Conservation (phyloP, 108 stramenopile genomes). For the Asterionellopsis glacialis region DNA sequence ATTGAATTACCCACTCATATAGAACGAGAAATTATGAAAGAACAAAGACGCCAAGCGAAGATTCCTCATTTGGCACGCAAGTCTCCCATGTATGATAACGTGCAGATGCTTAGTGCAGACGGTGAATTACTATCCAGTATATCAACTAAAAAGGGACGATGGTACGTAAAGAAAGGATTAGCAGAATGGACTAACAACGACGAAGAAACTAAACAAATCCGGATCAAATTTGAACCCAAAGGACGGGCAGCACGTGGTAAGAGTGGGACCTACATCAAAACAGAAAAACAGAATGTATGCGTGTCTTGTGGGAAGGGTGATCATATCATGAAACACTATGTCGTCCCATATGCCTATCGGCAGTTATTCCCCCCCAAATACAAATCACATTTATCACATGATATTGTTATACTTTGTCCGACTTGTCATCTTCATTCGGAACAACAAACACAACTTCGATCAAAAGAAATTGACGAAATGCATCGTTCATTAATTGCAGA, state of each 20-base stretch:
- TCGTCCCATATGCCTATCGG: slow-evolving; percentile 76
- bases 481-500: slow-evolving; percentile 1
- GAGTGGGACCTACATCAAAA: neutral
- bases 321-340: slow-evolving; percentile 69
- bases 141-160: slow-evolving; percentile 73
- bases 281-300: slow-evolving; percentile 59
- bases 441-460: slow-evolving; percentile 23
- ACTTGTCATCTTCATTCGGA: slow-evolving; percentile 62
- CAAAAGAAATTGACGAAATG: too few relatives aligned
- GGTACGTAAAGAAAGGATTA: slow-evolving; percentile 71
- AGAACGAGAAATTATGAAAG: slow-evolving; percentile 57
- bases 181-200: slow-evolving; percentile 40
- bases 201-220: slow-evolving; percentile 1
- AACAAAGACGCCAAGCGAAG: slow-evolving; percentile 53
- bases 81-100: slow-evolving; percentile 82
- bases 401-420: slow-evolving; percentile 75
- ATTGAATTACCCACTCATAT: slow-evolving; percentile 54
- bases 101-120: slow-evolving; percentile 62
- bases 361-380: slow-evolving; percentile 53
- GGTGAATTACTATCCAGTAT: slow-evolving; percentile 56
- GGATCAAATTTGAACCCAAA: slow-evolving; percentile 12
- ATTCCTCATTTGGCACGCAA: slow-evolving; percentile 66
- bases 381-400: slow-evolving; percentile 82
- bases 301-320: slow-evolving; percentile 55
- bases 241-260: slow-evolving; percentile 5